Percentiles rank a stretch among this genome's conserved stretches.
Evolutionary conservation across 1,284 basidiomycete species (phyloP).

Genomic region (Moesziomyces globuligerus): DNA sequence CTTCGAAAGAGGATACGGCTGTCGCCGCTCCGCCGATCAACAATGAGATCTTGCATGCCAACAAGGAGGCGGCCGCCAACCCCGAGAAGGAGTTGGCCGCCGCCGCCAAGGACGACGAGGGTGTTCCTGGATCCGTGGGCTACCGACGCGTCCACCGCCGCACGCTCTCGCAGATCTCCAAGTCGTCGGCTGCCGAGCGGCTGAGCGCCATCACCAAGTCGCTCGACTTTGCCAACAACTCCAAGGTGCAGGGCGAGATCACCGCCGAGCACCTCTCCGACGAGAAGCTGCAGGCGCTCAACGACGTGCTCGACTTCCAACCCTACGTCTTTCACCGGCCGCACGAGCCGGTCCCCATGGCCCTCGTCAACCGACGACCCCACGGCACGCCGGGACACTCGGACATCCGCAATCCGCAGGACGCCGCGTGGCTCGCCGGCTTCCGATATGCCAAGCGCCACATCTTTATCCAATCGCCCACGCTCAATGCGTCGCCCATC

Average conservation of each 20-base stretch:
- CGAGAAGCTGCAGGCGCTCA: constrained; percentile 25
- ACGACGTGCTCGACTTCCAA: constrained; percentile 61
- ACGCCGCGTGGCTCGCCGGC: constrained; percentile 79
- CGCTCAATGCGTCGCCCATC: constrained; percentile 78
- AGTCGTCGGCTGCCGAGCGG: constrained; percentile 53
- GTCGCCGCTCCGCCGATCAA: constrained; percentile 21
- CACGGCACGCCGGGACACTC: constrained; percentile 74
- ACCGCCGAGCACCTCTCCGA: constrained; percentile 40
- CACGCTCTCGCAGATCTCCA: constrained; percentile 56
- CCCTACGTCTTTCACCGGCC: constrained; percentile 58
- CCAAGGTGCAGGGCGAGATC: constrained; percentile 64
- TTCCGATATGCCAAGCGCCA: constrained; percentile 76
- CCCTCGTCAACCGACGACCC: constrained; percentile 77
- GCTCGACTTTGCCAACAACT: constrained; percentile 66
- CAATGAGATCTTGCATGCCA: constrained; percentile 7
- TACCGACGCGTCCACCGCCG: constrained; percentile 51
- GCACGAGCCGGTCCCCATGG: constrained; percentile 75
- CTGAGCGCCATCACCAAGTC: constrained; percentile 59
- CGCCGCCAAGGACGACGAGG: constrained; percentile 15
- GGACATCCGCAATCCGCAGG: constrained; percentile 76
- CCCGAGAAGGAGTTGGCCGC: not conserved
- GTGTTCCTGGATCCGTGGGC: constrained; percentile 50
- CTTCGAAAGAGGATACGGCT: not conserved
- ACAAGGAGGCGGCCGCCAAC: not conserved
- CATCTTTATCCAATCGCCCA: constrained; percentile 77